Conservation (phyloP, 495 filamentous ascomycete genomes). For the Apodospora peruviana region DNA sequence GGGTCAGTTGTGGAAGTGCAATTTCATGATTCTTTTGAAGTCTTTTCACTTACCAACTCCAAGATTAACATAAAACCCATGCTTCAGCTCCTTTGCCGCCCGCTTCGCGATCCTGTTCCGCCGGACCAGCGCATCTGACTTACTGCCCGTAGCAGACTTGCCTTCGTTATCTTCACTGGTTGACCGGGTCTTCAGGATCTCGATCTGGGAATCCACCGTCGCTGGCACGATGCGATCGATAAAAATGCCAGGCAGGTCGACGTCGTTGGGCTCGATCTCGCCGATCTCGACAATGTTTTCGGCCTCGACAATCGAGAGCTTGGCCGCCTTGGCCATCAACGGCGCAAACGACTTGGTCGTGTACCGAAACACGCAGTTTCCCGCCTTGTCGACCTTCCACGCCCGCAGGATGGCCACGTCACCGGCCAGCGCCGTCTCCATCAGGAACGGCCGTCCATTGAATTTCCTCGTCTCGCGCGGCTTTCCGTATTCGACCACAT, state of each 20-base stretch:
- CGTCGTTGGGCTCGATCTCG: constrained; percentile 50
- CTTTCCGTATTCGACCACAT: constrained; percentile 47
- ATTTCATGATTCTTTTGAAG: constrained; percentile 5
- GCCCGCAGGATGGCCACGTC: constrained; percentile 61
- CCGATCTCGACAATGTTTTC: constrained; percentile 60
- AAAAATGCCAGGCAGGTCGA: constrained; percentile 60
- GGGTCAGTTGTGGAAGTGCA: too few species aligned
- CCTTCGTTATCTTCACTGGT: constrained; percentile 12
- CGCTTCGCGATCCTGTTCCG: constrained; percentile 54
- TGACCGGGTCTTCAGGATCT: constrained; percentile 46
- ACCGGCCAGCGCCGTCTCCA: constrained; percentile 58
- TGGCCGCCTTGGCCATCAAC: constrained; percentile 59
- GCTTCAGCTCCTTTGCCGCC: constrained; percentile 57
- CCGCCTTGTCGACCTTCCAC: constrained; percentile 59
- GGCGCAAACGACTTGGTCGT: constrained; percentile 56
- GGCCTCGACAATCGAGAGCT: constrained; percentile 60
- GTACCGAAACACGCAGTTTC: constrained; percentile 60
- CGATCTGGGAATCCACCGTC: constrained; percentile 48
- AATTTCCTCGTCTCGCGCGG: constrained; percentile 56
- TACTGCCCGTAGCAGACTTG: neutral
- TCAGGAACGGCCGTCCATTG: constrained; percentile 51
- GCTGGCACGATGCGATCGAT: constrained; percentile 58
- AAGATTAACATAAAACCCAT: constrained; percentile 63
- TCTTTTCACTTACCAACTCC: constrained; percentile 52
- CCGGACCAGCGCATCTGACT: constrained; percentile 29